Evolutionary conservation across 768 basidiomycete species (phyloP), one percentile per base, ranked within the genome.

Genomic region (Chalciporus chontae): DNA sequence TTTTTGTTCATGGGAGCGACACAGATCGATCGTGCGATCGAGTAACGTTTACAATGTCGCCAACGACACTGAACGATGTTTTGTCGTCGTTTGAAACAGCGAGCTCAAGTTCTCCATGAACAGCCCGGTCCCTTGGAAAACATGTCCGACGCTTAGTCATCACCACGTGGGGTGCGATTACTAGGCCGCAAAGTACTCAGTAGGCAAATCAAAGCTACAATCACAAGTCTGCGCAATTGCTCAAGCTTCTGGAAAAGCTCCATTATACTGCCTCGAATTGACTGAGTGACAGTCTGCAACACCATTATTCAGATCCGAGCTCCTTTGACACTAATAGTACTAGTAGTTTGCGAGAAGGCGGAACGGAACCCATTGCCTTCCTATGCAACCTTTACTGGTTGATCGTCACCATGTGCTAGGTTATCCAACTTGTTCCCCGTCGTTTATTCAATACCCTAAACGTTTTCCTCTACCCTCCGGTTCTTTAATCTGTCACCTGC

Each of bases 1-100:
- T 90, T 90, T 71, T 89, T 90, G 73, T 90, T 87, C 88, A 90
- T 90, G 44, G 46, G 52, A 21, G 37, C n/a, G 34, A 47, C 37
- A 37, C 23, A 23, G 9, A 23, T 36, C 24, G 53, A 61, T 55
- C 51, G 37, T 18, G 18, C 6, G 14, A 59, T 61, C 55, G 48
- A 31, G 17, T 47, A 3, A 8, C 6, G 46, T 49, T 48, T 43
- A 43, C 40, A 4, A 42, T 41, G 53, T 45, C 37, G 34, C 21
- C 2, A 48, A 47, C 62, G 45, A 53, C 48, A 53, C 10, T 44
- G 24, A 43, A 37, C 24, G 44, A 38, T 52, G 44, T 17, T 31
- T 58, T 10, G 60, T 54, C 55, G 64, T 58, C 55, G 58, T 63
- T 32, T 52, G 56, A 58, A 47, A 52, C 61, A 52, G 41, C 39